Evolutionary conservation across 108 stramenopile species (phyloP), one percentile per base, ranked within the genome.

Genomic region (Nitzschia sp.): DNA sequence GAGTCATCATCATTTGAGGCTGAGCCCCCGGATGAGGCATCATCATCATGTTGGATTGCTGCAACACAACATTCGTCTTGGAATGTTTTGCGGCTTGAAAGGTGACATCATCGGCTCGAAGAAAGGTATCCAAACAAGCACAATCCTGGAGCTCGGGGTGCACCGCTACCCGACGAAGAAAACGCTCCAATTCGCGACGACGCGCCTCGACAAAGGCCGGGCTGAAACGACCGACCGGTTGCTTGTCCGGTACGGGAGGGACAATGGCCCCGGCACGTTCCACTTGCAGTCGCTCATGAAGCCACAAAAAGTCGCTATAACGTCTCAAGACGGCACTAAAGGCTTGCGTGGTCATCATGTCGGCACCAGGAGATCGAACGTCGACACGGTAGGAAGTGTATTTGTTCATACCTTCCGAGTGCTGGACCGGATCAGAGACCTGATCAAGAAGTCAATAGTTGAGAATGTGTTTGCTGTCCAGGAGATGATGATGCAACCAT

Each of bases 211-310:
- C 73, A 74, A 93, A 97, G 38, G 81, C 83, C n/a, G 94, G 85
- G 47, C 82, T 80, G 70, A 98, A 98, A 31, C 97, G 89, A 15
- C 87, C 81, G 9, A 98, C 91, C 1, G 95, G 91, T 63, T 97
- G 88, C 73, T 99, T 99, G 58, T 98, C 98, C 0, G 98, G 98
- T 46, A 99, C 71, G 11, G 97, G 97, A n/a, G 98, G 98, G 13
- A 98, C 79, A 47, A 99, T 95, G 48, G 90, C 75, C 15, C 98
- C 98, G 13, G 97, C 92, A 21, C 89, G 82, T 72, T 96, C 95
- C 45, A 67, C 74, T 28, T 84, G 89, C 15, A 99, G 82, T n/a
- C 83, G 78, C 32, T 96, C 90, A 67, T 87, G 82, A 27, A 99
- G 82, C 98, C 98, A 99, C 30, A 94, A 75, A 77, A 99, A 99